A percentile compares a stretch with the other conserved stretches of the same genome.
Evolutionary conservation across 345 rosid species (phyloP).

Genomic region (Populus nigra): DNA sequence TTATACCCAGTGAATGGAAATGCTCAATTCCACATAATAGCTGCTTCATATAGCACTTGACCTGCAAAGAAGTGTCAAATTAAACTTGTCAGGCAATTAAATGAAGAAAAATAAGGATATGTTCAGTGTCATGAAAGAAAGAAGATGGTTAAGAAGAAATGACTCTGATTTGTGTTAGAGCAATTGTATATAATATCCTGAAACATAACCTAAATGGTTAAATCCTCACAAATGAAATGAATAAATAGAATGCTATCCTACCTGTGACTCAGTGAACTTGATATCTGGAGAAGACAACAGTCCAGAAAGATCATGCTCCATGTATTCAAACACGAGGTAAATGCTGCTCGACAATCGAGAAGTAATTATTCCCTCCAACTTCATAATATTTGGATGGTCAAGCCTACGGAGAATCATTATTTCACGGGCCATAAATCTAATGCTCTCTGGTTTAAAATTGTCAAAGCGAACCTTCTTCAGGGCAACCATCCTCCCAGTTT

Average conservation of each 20-base stretch:
- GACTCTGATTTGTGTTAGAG: not conserved
- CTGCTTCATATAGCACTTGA: constrained; percentile 82
- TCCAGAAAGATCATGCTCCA: constrained; percentile 86
- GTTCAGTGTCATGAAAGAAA: not conserved
- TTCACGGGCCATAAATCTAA: constrained; percentile 79
- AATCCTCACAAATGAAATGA: not conserved
- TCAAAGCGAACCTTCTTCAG: constrained; percentile 75
- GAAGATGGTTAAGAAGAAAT: not conserved
- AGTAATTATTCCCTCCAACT: constrained; percentile 65
- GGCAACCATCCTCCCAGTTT: constrained; percentile 64
- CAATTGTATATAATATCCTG: not conserved
- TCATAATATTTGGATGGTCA: constrained; percentile 74
- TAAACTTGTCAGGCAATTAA: not conserved
- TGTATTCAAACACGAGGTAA: constrained; percentile 78
- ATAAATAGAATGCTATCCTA: constrained; percentile 14
- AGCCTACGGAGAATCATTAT: constrained; percentile 69
- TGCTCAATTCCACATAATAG: constrained; percentile 64
- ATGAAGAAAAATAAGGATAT: no score
- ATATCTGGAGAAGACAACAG: constrained; percentile 52
- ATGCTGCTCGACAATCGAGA: constrained; percentile 55
- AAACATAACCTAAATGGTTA: not conserved
- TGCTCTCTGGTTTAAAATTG: constrained; percentile 69
- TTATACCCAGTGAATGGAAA: constrained; percentile 64
- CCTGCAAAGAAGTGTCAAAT: constrained; percentile 28
- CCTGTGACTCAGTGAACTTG: constrained; percentile 64